Evolutionary conservation across 768 basidiomycete species (phyloP).

Genomic region (Hericium alpestre): DNA sequence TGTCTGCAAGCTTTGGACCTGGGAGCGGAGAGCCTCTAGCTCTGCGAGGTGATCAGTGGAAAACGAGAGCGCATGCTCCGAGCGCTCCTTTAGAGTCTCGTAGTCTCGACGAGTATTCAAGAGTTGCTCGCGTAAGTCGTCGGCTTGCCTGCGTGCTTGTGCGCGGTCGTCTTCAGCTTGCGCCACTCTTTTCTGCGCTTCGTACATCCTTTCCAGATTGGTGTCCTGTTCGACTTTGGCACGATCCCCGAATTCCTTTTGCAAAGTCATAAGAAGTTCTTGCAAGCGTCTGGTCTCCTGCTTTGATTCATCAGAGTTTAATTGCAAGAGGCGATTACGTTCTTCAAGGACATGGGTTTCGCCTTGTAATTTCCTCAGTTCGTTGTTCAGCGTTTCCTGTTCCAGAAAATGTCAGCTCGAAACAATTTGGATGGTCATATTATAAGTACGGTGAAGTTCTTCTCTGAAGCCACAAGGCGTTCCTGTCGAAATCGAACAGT

Average conservation of each 20-base stretch:
- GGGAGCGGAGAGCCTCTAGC: constrained; percentile 14
- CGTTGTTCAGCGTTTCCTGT: constrained; percentile 22
- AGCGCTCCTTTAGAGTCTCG: constrained; percentile 10
- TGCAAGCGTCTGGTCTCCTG: constrained; percentile 8
- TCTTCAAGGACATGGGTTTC: constrained; percentile 33
- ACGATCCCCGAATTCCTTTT: constrained; percentile 6
- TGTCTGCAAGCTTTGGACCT: constrained; percentile 14
- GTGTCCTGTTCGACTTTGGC: constrained; percentile 8
- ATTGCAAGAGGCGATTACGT: constrained; percentile 25
- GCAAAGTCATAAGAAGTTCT: constrained; percentile 2
- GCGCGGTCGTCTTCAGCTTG: constrained; percentile 10
- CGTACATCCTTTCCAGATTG: constrained; percentile 7
- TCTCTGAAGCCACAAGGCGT: constrained; percentile 26
- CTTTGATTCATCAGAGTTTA: constrained; percentile 11
- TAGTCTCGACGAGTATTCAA: constrained; percentile 9
- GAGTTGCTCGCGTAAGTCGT: constrained; percentile 9
- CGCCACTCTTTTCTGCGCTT: constrained; percentile 6
- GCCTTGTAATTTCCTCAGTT: constrained; percentile 23
- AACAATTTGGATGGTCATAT: constrained; percentile 3
- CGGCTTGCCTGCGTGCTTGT: constrained; percentile 5
- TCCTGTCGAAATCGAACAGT: constrained; percentile 21
- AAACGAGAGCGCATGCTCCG: constrained; percentile 12
- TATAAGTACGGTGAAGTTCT: constrained; percentile 24
- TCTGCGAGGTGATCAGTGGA: constrained; percentile 14
- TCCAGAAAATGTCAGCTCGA: background rate